Base-by-base conservation (phyloP, 1,139 yeast species). In the Candida sanyaensis region DNA sequence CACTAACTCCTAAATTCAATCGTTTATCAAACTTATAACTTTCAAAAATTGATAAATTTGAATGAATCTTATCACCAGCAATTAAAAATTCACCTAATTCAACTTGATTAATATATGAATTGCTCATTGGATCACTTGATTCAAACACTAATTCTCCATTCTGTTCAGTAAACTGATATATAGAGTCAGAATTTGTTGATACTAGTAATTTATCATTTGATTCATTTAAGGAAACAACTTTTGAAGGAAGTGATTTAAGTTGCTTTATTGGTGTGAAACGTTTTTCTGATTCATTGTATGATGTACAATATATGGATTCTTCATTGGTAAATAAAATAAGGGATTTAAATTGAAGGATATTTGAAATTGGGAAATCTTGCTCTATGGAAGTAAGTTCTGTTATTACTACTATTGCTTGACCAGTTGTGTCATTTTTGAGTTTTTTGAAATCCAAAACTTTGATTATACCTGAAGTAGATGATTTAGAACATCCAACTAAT, bases 51-150 rank as follows among this genome's bases (percentile, higher is more conserved):
- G 72, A 39, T 6, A 80, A 55, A 1, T 75, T 60, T 2, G 80
- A 73, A 47, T 73, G 76, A 2, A 68, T 56, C 49, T 73, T 75
- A 51, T 79, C 83, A 1, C 80, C 73, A 0, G 68, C 67, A 4
- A 75, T n/a, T 24, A 34, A 23, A 34, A 13, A 21, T 21, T 5
- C n/a, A 24, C 23, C 26, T 7, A 34, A 9, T 23, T 34, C 10
- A 1, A 74, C 62, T 39, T 71, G 75, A 48, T 73, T 76, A n/a
- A 76, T 66, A 27, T 73, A 61, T 24, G 69, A 61, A 28, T 76
- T 70, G 1, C 75, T 65, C 3, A 65, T 53, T 0, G 73, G 67
- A 51, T 78, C 82, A 43, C 64, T 66, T 8, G 66, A 1, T 56
- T 31, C 34, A 62, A 53, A 27, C 47, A 48, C 57, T 10, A 49